Percentiles rank a stretch among this genome's conserved stretches.
These are phyloP conservation scores for Euphorbia celastroides DNA, from an alignment of 441 rosid species.

Conservation along the genomic window DNA sequence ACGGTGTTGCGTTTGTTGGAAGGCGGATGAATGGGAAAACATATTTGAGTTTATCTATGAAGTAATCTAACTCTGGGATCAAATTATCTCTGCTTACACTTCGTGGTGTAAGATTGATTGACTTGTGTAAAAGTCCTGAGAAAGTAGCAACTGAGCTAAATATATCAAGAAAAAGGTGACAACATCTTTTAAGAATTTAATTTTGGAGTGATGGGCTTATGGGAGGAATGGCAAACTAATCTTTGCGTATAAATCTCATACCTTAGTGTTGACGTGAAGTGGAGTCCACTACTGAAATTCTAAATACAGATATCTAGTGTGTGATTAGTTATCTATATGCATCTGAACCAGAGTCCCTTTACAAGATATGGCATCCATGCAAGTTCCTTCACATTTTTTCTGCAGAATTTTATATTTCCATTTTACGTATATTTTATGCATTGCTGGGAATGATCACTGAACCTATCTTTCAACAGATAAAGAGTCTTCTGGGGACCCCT, in stretches of 20 bases:
- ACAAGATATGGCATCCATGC: not conserved
- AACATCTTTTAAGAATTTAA: too few relatives aligned
- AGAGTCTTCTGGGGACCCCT: constrained; percentile 74
- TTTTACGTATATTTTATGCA: not conserved
- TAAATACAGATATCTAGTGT: not conserved
- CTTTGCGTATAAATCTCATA: too few relatives aligned
- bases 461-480: constrained; percentile 44
- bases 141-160: too few relatives aligned
- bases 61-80: not conserved
- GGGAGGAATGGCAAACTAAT: too few relatives aligned
- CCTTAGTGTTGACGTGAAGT: too few relatives aligned
- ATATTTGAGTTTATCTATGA: not conserved
- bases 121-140: too few relatives aligned
- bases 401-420: not conserved
- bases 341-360: too few relatives aligned
- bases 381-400: not conserved
- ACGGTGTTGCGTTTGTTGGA: not conserved
- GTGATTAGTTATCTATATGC: too few relatives aligned
- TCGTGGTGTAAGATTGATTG: not conserved
- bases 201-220: too few relatives aligned
- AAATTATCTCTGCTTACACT: not conserved
- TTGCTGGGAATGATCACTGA: not conserved
- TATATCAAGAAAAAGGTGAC: too few relatives aligned
- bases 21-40: not conserved
- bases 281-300: not conserved